Conservation (phyloP, 192 early-diverging fungal species). For the Coemansia guatemalensis region DNA sequence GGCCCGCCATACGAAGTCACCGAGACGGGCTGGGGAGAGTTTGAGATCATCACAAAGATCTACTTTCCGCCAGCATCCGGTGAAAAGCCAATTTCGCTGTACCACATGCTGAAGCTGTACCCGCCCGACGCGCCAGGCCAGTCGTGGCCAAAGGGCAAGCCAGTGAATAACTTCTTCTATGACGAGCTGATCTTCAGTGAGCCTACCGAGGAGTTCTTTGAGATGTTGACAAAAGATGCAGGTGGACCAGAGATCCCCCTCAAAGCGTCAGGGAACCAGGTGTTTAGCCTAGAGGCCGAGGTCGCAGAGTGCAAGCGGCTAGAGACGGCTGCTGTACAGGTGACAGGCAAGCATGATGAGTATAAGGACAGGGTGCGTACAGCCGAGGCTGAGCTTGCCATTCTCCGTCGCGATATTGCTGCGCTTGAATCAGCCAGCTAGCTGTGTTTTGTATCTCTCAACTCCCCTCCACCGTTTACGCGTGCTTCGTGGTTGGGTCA, state of each 20-base stretch:
- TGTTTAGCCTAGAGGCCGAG: constrained; percentile 61
- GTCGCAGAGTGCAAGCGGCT: constrained; percentile 67
- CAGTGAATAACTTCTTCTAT: constrained; percentile 54
- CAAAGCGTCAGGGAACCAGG: constrained; percentile 42
- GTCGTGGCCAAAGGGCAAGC: constrained; percentile 52
- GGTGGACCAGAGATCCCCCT: constrained; percentile 54
- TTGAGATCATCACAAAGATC: constrained; percentile 94
- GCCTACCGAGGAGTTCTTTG: constrained; percentile 74
- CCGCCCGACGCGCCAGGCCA: constrained; percentile 55
- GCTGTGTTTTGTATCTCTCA: not conserved
- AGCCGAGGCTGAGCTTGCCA: constrained; percentile 52
- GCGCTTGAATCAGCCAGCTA: constrained; percentile 35
- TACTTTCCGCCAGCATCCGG: constrained; percentile 75
- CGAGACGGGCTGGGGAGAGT: constrained; percentile 99
- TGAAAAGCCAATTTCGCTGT: constrained; percentile 78
- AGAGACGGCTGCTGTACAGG: constrained; percentile 59
- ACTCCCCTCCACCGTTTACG: no score
- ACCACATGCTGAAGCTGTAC: constrained; percentile 90
- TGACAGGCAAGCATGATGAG: constrained; percentile 58
- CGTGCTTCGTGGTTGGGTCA: no score
- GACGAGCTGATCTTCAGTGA: constrained; percentile 74
- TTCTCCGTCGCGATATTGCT: constrained; percentile 52
- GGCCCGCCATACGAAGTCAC: constrained; percentile 84
- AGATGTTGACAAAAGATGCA: constrained; percentile 56
- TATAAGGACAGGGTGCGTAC: constrained; percentile 48